A percentile compares a stretch with the other conserved stretches of the same genome.
phyloP scores from a whole-genome alignment of 2,329 filamentous ascomycete species.

The Davidsoniella eucalypti region DNA sequence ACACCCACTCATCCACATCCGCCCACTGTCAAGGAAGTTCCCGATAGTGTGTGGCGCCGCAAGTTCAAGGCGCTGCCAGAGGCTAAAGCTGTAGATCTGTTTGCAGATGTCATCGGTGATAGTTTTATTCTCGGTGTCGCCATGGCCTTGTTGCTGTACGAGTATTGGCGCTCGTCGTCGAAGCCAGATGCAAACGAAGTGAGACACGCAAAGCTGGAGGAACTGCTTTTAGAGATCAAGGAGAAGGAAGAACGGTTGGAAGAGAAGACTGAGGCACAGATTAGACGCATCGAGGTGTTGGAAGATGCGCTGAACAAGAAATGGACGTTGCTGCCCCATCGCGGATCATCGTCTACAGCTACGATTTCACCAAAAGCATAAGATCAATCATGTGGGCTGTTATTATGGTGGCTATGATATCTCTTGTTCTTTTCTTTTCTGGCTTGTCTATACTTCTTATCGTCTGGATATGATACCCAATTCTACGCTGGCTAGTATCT shows the following conservation, averaged over 20 bases:
- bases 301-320: conserved; percentile 39
- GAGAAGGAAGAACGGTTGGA: conserved; percentile 33
- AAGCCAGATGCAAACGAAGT: conserved; percentile 44
- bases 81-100: conserved; percentile 47
- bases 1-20: not conserved
- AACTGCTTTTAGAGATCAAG: conserved; percentile 32
- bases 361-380: too few relatives aligned
- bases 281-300: conserved; percentile 32
- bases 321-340: conserved; percentile 28
- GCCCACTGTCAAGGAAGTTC: conserved; percentile 8
- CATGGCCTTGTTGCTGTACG: conserved; percentile 39
- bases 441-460: too few relatives aligned
- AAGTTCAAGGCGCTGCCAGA: conserved; percentile 48
- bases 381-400: too few relatives aligned
- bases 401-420: too few relatives aligned
- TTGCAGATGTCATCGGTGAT: conserved; percentile 49
- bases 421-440: too few relatives aligned
- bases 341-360: not conserved
- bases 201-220: conserved; percentile 33
- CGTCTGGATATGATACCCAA: too few relatives aligned
- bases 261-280: conserved; percentile 27
- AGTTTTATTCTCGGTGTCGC: conserved; percentile 46
- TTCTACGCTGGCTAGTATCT: too few relatives aligned
- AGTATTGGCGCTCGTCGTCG: conserved; percentile 40
- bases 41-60: conserved; percentile 39